Percentiles rank a stretch among this genome's conserved stretches.
phyloP scores from a whole-genome alignment of 2,329 filamentous ascomycete species.

The Allantophomopsis cytisporea region DNA sequence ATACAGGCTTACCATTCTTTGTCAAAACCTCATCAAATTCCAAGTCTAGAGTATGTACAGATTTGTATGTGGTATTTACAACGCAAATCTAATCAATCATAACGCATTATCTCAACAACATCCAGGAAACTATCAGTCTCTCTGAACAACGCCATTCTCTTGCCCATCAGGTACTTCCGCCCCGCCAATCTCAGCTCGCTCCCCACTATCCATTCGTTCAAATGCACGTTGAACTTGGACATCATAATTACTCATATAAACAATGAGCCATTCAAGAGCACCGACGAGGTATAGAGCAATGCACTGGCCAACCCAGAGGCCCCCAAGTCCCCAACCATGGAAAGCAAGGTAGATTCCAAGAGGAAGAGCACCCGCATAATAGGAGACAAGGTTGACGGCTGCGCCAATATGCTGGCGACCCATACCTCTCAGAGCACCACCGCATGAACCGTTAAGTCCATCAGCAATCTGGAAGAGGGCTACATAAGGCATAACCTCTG shows the following conservation, averaged over 20 bases:
- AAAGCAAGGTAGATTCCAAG: slow-evolving; percentile 77
- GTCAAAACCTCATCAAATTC: no score
- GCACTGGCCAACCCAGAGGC: slow-evolving; percentile 76
- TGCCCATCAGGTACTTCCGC: not conserved
- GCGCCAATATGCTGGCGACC: slow-evolving; percentile 78
- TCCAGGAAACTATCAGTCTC: not conserved
- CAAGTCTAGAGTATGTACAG: no score
- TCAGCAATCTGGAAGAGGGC: slow-evolving; percentile 86
- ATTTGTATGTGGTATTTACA: no score
- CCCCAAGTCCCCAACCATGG: slow-evolving; percentile 69
- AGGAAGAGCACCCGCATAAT: slow-evolving; percentile 72
- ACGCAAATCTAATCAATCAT: not conserved
- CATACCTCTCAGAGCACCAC: slow-evolving; percentile 71
- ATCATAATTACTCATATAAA: slow-evolving; percentile 67
- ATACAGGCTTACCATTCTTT: no score
- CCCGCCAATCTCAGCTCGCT: slow-evolving; percentile 9
- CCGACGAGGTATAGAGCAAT: slow-evolving; percentile 73
- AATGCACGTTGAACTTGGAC: slow-evolving; percentile 59
- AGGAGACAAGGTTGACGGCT: slow-evolving; percentile 67
- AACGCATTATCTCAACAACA: not conserved
- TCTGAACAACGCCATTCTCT: not conserved
- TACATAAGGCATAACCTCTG: slow-evolving; percentile 71
- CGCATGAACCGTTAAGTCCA: slow-evolving; percentile 74
- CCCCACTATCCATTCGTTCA: slow-evolving; percentile 46
- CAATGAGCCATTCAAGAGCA: slow-evolving; percentile 63